These are phyloP conservation scores for Naganishia sp. DNA, from an alignment of 1,284 basidiomycete genomes.

Conservation along the genomic window DNA sequence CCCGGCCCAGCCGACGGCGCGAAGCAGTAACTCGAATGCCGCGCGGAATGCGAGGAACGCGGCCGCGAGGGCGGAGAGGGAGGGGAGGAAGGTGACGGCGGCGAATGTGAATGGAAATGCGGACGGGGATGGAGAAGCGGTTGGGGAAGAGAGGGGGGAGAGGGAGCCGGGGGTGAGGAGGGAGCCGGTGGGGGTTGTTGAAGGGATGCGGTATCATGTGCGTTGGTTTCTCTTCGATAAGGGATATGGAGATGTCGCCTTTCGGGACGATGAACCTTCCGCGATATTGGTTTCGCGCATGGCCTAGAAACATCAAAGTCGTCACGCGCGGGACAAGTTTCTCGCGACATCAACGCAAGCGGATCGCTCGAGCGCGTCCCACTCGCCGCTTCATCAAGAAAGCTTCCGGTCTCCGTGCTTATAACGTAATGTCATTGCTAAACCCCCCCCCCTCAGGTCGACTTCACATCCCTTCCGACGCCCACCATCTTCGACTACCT, in stretches of 20 bases:
- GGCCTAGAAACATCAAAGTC: not conserved
- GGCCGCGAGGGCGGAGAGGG: conserved; percentile 1
- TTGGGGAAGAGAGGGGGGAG: not conserved
- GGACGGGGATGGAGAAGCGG: not conserved
- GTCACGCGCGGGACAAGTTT: not conserved
- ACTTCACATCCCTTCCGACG: conserved; percentile 18
- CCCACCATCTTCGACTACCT: conserved; percentile 27
- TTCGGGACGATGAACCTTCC: no score
- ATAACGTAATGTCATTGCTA: not conserved
- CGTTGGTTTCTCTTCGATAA: not conserved
- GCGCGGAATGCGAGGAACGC: conserved; percentile 22
- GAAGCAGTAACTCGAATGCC: conserved; percentile 25
- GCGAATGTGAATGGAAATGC: not conserved
- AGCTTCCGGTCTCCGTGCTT: no score
- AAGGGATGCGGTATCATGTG: conserved; percentile 23
- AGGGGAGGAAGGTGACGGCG: not conserved
- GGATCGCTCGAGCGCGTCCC: no score
- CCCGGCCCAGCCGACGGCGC: not conserved
- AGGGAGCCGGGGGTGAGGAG: not conserved
- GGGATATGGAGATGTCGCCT: no score
- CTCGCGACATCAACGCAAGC: no score
- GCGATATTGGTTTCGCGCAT: not conserved
- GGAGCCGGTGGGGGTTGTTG: conserved; percentile 9
- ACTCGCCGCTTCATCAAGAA: no score
- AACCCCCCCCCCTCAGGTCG: conserved; percentile 5